Conservation (phyloP, 2,329 filamentous ascomycete species). For the Cladobotryum protrusum region DNA sequence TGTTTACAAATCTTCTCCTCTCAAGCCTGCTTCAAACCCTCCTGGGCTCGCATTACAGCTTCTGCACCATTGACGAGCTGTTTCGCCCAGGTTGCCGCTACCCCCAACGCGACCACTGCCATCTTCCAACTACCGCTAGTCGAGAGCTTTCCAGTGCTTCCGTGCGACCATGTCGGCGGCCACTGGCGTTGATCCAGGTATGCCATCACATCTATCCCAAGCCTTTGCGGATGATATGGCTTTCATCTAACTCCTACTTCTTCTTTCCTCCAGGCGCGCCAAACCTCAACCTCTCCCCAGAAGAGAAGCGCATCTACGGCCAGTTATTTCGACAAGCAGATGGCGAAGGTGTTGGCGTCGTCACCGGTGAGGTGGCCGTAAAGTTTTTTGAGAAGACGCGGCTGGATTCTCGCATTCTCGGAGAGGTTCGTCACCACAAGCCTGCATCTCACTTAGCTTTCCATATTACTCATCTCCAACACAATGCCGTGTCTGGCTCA, state of each 20-base stretch:
- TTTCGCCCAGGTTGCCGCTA: no score
- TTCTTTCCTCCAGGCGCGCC: slow-evolving; percentile 41
- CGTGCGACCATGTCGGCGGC: slow-evolving; percentile 21
- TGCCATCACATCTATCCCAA: neutral
- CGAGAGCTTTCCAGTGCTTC: slow-evolving; percentile 7
- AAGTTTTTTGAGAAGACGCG: slow-evolving; percentile 97
- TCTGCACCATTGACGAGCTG: no score
- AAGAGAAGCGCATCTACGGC: slow-evolving; percentile 91
- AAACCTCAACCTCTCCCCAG: slow-evolving; percentile 76
- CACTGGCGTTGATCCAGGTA: slow-evolving; percentile 19
- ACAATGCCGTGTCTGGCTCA: neutral
- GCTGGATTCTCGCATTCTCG: slow-evolving; percentile 76
- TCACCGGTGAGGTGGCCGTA: slow-evolving; percentile 92
- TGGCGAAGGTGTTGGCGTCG: slow-evolving; percentile 82
- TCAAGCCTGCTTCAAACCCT: no score
- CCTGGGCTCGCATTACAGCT: no score
- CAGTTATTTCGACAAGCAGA: slow-evolving; percentile 92
- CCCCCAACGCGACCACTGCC: no score
- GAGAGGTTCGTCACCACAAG: slow-evolving; percentile 58
- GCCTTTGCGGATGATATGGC: slow-evolving; percentile 2
- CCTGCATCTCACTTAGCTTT: neutral
- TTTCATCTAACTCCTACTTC: slow-evolving; percentile 7
- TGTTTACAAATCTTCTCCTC: no score
- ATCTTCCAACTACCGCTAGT: neutral
- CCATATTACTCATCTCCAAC: slow-evolving; percentile 2